Base-by-base conservation (phyloP, 257 asterid species). In the Solanum rostratum region DNA sequence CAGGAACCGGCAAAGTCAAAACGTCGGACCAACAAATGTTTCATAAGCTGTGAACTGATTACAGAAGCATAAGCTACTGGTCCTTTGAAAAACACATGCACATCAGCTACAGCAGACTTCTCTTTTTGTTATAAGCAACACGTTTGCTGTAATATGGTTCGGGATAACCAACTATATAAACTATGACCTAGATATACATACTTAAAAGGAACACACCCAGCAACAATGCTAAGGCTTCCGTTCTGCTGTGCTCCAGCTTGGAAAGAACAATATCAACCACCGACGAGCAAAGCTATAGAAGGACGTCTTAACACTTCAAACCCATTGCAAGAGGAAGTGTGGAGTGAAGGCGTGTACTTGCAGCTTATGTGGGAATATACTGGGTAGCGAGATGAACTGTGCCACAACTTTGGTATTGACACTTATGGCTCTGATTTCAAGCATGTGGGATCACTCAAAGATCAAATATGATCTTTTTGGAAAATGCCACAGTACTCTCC, bases 321-420 rank as follows among this genome's bases (percentile, higher is more conserved):
- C 96, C 13, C 98, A 94, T 89, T 95, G 91, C 94, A 94, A 94
- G 90, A 91, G 97, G 70, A 95, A 95, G 95, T 98, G 93, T 78
- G 97, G 97, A 13, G 81, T 92, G 0, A 91, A 92, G 91, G 94
- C 93, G 84, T 95, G 93, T 60, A 63, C 55, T 66, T 94, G 98
- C 87, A 45, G 93, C 15, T 91, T 91, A 83, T 93, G 99, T 85
- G 93, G 93, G 24, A 95, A 94, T 68, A 80, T 91, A 0, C 92
- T 91, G 81, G 97, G 53, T 92, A 0, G 91, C 69, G 95, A 93
- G 88, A 93, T 92, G 84, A 95, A 93, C 85, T 93, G 97, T 82
- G 99, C 97, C 37, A 94, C 37, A 93, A 83, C 88, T 90, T 12
- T 94, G 97, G 97, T 94, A 84, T 86, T 94, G 45, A 97, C 91